Conservation (phyloP, 1,139 yeast species). For the Candida sanyaensis region DNA sequence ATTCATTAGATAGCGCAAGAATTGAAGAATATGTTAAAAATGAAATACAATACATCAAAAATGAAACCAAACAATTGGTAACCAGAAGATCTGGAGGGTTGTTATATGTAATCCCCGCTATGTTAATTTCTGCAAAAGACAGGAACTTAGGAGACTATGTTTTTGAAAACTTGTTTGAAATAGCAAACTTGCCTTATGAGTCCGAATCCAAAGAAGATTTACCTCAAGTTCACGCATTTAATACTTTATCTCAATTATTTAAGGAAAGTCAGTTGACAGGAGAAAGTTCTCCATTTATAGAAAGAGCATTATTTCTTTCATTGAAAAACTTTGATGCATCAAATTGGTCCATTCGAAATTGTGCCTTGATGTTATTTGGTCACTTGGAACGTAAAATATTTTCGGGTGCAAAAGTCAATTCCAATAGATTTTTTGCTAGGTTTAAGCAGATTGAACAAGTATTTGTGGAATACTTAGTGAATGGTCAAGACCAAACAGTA, state of each 20-base stretch:
- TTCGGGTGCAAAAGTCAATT: slow-evolving; percentile 49
- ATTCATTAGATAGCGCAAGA: slow-evolving; percentile 27
- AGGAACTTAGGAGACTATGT: slow-evolving; percentile 45
- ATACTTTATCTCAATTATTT: slow-evolving; percentile 75
- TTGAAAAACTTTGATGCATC: slow-evolving; percentile 62
- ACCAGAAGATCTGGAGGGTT: slow-evolving; percentile 92
- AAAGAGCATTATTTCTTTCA: slow-evolving; percentile 59
- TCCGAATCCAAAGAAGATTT: slow-evolving; percentile 60
- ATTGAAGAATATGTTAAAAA: slow-evolving; percentile 28
- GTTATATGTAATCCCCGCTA: slow-evolving; percentile 75
- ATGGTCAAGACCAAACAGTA: slow-evolving; percentile 49
- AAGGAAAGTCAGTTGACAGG: slow-evolving; percentile 64
- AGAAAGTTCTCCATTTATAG: slow-evolving; percentile 53
- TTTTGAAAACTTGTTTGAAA: slow-evolving; percentile 48
- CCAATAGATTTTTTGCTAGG: slow-evolving; percentile 63
- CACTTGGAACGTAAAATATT: slow-evolving; percentile 78
- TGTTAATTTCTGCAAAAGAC: slow-evolving; percentile 40
- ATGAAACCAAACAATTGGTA: slow-evolving; percentile 59
- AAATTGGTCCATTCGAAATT: slow-evolving; percentile 86
- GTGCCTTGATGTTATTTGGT: slow-evolving; percentile 91
- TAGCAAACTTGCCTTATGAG: slow-evolving; percentile 54
- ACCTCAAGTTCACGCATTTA: slow-evolving; percentile 93
- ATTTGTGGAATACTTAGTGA: slow-evolving; percentile 10
- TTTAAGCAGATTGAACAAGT: slow-evolving; percentile 28
- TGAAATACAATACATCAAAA: slow-evolving; percentile 53